These are phyloP conservation scores for Coccomyxa sp. DNA, from an alignment of 139 green algal genomes.

Conservation along the genomic window DNA sequence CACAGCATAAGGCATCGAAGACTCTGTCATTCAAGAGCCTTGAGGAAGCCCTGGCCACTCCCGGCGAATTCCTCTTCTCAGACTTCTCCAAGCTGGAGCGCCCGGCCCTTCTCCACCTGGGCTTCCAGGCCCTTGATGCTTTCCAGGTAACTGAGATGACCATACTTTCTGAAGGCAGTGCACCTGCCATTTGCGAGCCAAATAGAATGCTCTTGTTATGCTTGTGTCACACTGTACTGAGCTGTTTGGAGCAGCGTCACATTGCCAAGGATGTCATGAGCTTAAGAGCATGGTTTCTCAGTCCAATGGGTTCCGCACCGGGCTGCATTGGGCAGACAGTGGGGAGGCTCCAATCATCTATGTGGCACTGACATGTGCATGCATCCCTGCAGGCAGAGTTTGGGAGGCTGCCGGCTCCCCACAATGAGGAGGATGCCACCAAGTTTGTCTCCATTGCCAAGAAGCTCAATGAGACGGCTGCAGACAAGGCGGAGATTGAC, in stretches of 20 bases:
- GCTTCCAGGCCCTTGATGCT: slow-evolving; percentile 87
- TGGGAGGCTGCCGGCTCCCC: slow-evolving; percentile 57
- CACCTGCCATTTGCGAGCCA: not conserved
- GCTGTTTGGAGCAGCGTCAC: too few species aligned
- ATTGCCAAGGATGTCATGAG: not conserved
- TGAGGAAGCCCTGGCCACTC: slow-evolving; percentile 54
- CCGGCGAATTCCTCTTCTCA: slow-evolving; percentile 93
- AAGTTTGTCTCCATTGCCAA: slow-evolving; percentile 56
- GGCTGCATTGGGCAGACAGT: too few species aligned
- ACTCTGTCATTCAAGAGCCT: slow-evolving; percentile 78
- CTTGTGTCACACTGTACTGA: too few species aligned
- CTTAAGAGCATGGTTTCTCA: too few species aligned
- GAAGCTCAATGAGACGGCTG: slow-evolving; percentile 49
- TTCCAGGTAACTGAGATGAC: slow-evolving; percentile 43
- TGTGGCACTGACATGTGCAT: not conserved
- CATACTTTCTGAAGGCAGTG: not conserved
- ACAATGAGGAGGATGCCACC: slow-evolving; percentile 60
- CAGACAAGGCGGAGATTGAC: slow-evolving; percentile 47
- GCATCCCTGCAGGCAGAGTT: slow-evolving; percentile 36
- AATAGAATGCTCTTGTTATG: not conserved
- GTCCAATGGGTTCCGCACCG: too few species aligned
- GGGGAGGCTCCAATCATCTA: too few species aligned
- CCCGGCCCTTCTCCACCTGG: slow-evolving; percentile 83
- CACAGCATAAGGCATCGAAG: slow-evolving; percentile 89
- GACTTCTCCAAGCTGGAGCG: slow-evolving; percentile 98